Evolutionary conservation across 495 filamentous ascomycete species (phyloP), one percentile per base, ranked within the genome.

Genomic region (Aspergillus leporis): DNA sequence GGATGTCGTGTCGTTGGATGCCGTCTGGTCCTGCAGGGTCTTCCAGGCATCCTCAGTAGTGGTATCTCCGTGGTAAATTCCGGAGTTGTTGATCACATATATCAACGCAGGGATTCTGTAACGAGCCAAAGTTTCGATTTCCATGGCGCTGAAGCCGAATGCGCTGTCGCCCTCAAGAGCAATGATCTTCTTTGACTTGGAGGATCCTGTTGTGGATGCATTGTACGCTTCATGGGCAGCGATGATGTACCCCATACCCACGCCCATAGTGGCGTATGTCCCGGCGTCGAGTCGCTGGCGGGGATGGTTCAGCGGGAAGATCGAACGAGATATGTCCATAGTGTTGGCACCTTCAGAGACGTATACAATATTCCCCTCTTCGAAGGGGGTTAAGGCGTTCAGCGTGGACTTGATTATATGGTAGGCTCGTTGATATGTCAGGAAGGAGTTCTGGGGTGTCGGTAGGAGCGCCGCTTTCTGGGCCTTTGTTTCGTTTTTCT

Each of bases 201-300:
- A 18, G 18, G n/a, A n/a, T n/a, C 22, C 16, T 6, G 54, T 9
- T 4, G 65, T 59, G 8, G 73, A 64, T 1, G 70, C 66, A 63
- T 87, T 87, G 66, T 85, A 87, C 1, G 86, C 85, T 34, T 76
- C 79, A 52, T 84, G 77, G 0, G 86, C 85, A 1, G 85, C 85
- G 43, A 87, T 81, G 9, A 84, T 81, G 57, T 88, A 87, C 6
- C 84, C 85, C 38, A 88, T 71, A 0, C 86, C 85, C 0, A 87
- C 80, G n/a, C 86, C 86, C 86, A 88, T 88, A 1, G 85, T 87
- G 0, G 86, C 85, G 59, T 87, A 80, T 0, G 85, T 86, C 13
- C 86, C 85, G 8, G 85, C 85, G 60, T 88, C 85, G 25, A 87
- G 79, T 2, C 85, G 79, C 3, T 83, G 78, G 31, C 86, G 79